These are phyloP conservation scores for Eucalyptus regnans DNA, from an alignment of 345 rosid species.

Conservation along the genomic window DNA sequence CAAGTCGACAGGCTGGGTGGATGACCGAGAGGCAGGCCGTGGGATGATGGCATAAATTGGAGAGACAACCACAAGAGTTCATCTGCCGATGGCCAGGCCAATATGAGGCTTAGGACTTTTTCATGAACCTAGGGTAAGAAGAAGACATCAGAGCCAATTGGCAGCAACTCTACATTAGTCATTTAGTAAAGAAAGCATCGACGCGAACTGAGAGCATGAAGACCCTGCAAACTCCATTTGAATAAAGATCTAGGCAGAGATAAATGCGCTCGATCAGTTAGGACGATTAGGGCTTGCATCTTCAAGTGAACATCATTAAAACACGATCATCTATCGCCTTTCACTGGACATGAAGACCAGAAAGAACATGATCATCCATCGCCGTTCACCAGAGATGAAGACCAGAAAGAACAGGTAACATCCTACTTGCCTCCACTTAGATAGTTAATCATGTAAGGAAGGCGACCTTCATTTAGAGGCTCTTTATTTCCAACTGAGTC, in stretches of 20 bases:
- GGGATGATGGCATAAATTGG: not conserved
- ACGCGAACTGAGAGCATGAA: not conserved
- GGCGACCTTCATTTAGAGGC: not conserved
- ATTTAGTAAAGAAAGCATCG: not conserved
- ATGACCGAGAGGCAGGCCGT: not conserved
- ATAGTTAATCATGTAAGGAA: not conserved
- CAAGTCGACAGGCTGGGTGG: not conserved
- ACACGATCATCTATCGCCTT: not conserved
- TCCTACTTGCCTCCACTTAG: not conserved
- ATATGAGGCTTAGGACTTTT: not conserved
- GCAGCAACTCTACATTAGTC: not conserved
- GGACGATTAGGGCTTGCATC: not conserved
- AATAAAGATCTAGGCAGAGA: not conserved
- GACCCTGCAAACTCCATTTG: not conserved
- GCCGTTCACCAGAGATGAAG: not conserved
- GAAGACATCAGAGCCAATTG: not conserved
- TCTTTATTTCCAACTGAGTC: not conserved
- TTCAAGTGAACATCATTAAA: not conserved
- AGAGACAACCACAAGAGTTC: not conserved
- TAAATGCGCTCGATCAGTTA: not conserved
- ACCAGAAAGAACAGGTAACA: not conserved
- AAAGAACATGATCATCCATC: not conserved
- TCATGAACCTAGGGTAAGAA: not conserved
- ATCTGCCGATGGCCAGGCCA: not conserved
- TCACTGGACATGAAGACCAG: not conserved